phyloP scores from a whole-genome alignment of 345 rosid genomes.

The Salix exigua region DNA sequence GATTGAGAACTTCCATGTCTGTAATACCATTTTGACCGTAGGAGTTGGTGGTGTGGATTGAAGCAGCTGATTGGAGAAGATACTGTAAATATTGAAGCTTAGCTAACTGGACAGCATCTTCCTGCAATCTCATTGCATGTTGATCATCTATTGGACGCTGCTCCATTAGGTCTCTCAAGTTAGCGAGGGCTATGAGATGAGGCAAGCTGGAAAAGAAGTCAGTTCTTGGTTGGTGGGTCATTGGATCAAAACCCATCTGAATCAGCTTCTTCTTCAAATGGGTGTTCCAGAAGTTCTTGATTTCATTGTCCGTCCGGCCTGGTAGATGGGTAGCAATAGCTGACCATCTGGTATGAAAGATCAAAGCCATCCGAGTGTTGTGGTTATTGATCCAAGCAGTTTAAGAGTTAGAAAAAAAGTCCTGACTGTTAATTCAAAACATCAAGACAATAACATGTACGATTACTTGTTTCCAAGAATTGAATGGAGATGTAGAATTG shows the following conservation, averaged over 20 bases:
- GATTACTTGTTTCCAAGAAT: constrained; percentile 71
- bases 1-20: constrained; percentile 36
- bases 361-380: not conserved
- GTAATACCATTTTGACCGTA: constrained; percentile 26
- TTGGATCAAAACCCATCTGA: constrained; percentile 83
- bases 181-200: constrained; percentile 55
- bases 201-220: constrained; percentile 54
- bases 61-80: constrained; percentile 40
- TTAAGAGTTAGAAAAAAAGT: too few species aligned
- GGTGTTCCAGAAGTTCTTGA: constrained; percentile 72
- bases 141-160: constrained; percentile 34
- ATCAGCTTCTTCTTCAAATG: constrained; percentile 65
- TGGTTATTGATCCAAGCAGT: not conserved
- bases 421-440: not conserved
- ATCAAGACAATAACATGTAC: not conserved
- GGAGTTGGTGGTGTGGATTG: constrained; percentile 6
- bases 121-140: constrained; percentile 47
- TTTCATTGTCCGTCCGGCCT: constrained; percentile 66
- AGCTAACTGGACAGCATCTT: constrained; percentile 48
- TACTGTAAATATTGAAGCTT: constrained; percentile 46
- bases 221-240: constrained; percentile 71
- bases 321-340: constrained; percentile 61
- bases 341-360: constrained; percentile 48
- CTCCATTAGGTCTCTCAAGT: constrained; percentile 44
- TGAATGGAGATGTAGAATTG: constrained; percentile 73